Percentiles rank a stretch among this genome's conserved stretches.
Evolutionary conservation across 1,284 basidiomycete genomes (phyloP).

Genomic region (Porogramme epimiltina): DNA sequence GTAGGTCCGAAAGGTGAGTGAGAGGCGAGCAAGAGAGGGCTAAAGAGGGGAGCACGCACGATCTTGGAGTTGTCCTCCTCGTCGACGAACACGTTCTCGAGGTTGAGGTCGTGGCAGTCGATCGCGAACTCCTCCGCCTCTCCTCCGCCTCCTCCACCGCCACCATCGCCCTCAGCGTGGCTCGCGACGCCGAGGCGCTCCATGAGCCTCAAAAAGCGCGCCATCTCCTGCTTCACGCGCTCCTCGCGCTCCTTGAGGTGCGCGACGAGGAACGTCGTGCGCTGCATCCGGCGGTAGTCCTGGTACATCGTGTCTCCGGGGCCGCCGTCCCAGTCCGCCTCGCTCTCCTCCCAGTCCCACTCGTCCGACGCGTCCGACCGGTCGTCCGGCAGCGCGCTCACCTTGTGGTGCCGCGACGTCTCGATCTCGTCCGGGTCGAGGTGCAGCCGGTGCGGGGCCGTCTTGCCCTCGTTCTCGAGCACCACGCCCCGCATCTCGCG

Average conservation of each 20-base stretch:
- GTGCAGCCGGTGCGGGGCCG: constrained; percentile 72
- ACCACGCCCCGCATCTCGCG: constrained; percentile 71
- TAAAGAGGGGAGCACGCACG: constrained; percentile 44
- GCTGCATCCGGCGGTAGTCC: constrained; percentile 77
- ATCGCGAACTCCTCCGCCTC: constrained; percentile 62
- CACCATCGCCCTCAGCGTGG: constrained; percentile 28
- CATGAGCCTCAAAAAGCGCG: constrained; percentile 66
- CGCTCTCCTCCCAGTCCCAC: constrained; percentile 74
- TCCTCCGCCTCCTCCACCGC: constrained; percentile 30
- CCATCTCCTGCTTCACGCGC: constrained; percentile 66
- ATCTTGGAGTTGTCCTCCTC: constrained; percentile 64
- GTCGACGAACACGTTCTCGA: constrained; percentile 83
- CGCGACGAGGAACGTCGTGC: constrained; percentile 73
- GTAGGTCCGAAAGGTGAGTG: not conserved
- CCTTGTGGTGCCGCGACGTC: constrained; percentile 66
- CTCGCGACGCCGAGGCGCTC: constrained; percentile 44
- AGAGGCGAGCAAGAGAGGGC: not conserved
- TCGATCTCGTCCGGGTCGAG: constrained; percentile 76
- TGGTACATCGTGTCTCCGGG: constrained; percentile 74
- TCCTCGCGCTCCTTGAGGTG: constrained; percentile 66
- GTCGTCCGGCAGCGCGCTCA: constrained; percentile 66
- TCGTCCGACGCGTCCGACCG: constrained; percentile 72
- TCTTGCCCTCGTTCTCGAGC: constrained; percentile 72
- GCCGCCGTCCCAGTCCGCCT: constrained; percentile 73
- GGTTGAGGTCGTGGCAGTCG: constrained; percentile 77